These are phyloP conservation scores for Syncephalastrum sp. DNA, from an alignment of 371 early-diverging fungal species.

Conservation along the genomic window DNA sequence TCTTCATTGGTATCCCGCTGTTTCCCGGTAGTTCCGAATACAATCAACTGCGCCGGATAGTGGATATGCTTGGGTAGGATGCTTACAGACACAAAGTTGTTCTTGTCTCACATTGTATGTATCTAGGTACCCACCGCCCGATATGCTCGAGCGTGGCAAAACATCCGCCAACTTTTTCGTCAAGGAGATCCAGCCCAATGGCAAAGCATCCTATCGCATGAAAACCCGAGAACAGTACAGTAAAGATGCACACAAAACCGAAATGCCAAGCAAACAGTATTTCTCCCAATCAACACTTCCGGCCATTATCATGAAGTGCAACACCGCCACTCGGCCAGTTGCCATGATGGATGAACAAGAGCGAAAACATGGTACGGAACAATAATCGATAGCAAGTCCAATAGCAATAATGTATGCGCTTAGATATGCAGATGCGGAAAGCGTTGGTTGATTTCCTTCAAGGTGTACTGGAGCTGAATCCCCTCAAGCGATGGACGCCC, in stretches of 20 bases:
- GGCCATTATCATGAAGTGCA: constrained; percentile 80
- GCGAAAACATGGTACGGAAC: constrained; percentile 62
- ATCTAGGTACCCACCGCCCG: constrained; percentile 30
- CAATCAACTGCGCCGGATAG: constrained; percentile 89
- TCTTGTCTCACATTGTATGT: neutral
- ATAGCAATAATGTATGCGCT: neutral
- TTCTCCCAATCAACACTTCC: constrained; percentile 74
- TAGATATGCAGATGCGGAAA: constrained; percentile 67
- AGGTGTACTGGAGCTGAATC: constrained; percentile 86
- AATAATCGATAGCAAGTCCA: constrained; percentile 31
- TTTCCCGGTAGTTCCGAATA: constrained; percentile 96
- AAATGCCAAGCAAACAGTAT: constrained; percentile 87
- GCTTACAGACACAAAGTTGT: neutral
- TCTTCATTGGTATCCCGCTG: constrained; percentile 90
- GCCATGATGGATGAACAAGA: constrained; percentile 56
- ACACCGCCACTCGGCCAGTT: constrained; percentile 28
- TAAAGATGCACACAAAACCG: constrained; percentile 66
- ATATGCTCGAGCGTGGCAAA: constrained; percentile 40
- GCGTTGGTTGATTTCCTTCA: constrained; percentile 86
- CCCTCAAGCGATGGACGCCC: constrained; percentile 92
- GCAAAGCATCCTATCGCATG: constrained; percentile 58
- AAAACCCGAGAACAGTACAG: constrained; percentile 86
- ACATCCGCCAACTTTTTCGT: constrained; percentile 32
- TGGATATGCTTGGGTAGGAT: constrained; percentile 81
- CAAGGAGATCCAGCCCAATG: constrained; percentile 25